Base-by-base conservation (phyloP, 306 rosid genomes). In the Crotalaria pallida region DNA sequence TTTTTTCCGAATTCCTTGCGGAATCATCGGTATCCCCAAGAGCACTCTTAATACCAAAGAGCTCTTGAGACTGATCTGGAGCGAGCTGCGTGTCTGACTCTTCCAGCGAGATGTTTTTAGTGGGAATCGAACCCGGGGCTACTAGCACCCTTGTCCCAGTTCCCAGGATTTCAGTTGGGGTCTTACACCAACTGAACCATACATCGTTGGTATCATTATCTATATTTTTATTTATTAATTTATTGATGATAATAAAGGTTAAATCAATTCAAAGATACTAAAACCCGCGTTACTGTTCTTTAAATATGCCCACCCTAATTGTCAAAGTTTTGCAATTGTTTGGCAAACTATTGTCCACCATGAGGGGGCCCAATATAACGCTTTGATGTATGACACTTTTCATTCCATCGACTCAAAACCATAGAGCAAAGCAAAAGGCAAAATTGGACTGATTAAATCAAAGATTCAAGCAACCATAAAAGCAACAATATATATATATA, bases 251-350 rank as follows among this genome's bases (percentile, higher is more conserved):
- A n/a, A n/a, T n/a, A n/a, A n/a, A n/a, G 71, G 57, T 63, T 29
- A 9, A 8, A 72, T 26, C 69, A 49, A 58, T 57, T 56, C 77
- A 53, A 77, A 34, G 29, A 26, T 29, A 27, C 27, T 0, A 10
- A 62, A 73, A 73, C 2, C 45, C 75, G 59, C 65, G 72, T 81
- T 40, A n/a, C 22, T 31, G 12, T 38, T 38, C 27, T 31, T 26
- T 31, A 58, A 51, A 38, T 36, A 7, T 63, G 38, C 59, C 36
- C 50, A 10, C 41, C 17, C 9, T 19, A 12, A 2, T 77, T 77
- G 77, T 82, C 86, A 69, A 77, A 13, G 49, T 58, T 62, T 43
- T 21, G 56, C 79, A 72, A 50, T 10, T 67, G 59, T 51, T 75
- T 44, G 78, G 75, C 51, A 58, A 72, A 31, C 72, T 29, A 17